Evolutionary conservation across 345 rosid species (phyloP), one percentile per base, ranked within the genome.

Genomic region (Arabidopsis suecica): DNA sequence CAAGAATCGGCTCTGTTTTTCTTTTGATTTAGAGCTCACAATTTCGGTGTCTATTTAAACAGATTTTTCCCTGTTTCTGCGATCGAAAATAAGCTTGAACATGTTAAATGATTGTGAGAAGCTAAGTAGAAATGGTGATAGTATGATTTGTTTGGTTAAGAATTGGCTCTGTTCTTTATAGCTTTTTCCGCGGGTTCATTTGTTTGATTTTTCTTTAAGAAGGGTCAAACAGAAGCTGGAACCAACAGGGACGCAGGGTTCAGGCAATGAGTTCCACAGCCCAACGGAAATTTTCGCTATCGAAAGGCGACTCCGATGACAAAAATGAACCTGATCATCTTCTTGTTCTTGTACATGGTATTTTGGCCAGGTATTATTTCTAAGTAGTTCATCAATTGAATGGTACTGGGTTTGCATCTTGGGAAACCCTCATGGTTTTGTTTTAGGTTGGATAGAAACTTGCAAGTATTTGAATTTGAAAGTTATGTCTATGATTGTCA

Each of bases 291-390:
- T 78, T 81, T 68, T 80, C 79, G 18, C 66, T 86, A 2, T 77
- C 86, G 0, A 73, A 67, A 73, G 80, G 82, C 9, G 71, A 77
- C 20, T 18, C 61, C 6, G 84, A 80, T 79, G 86, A 82, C 41
- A 84, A 78, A 75, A 72, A 45, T 69, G 86, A 81, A 28, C 96
- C 97, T 44, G 97, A 95, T 86, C 99, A 95, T 81, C 99, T 95
- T 73, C 93, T 95, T 79, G 96, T 95, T 76, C 99, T 95, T 79
- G 99, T 92, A 57, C 99, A 95, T 36, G 99, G 99, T 55, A 95
- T 95, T 67, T 79, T 92, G 54, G 99, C 97, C 32, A 90, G 99
- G 97, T 94, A 85, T 67, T 44, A 28, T 65, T 66, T 55, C 28
- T 55, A 23, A 5, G 0, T 23, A 44, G 5, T 47, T 48, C 67